These are phyloP conservation scores for Leccinum rimulosum DNA, from an alignment of 768 basidiomycete species.

Conservation along the genomic window DNA sequence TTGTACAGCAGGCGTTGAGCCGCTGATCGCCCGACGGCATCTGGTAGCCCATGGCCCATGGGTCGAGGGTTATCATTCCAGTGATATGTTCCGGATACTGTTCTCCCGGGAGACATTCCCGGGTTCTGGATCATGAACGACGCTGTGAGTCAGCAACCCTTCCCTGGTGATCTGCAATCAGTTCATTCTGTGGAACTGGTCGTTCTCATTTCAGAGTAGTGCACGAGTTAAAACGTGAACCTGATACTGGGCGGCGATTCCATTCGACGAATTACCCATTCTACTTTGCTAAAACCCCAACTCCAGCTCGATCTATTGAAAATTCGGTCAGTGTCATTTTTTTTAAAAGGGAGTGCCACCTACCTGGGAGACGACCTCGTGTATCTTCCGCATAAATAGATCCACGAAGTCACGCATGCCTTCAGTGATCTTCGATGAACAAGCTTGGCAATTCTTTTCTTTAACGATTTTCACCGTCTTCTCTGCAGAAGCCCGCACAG, in stretches of 20 bases:
- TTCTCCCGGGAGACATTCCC: no score
- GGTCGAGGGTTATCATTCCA: no score
- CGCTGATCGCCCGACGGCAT: background rate
- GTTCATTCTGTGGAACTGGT: no score
- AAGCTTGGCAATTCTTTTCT: background rate
- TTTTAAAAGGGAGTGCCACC: no score
- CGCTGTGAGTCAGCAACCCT: no score
- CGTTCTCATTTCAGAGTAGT: background rate
- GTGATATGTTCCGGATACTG: no score
- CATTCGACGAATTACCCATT: background rate
- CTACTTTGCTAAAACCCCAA: background rate
- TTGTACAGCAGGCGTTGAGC: background rate
- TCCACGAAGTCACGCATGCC: background rate
- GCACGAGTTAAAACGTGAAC: background rate
- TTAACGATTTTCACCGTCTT: background rate
- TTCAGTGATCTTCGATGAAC: background rate
- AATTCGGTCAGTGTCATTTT: background rate
- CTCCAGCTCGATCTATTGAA: background rate
- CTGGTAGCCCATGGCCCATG: no score
- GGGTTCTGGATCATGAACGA: no score
- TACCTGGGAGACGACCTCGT: background rate
- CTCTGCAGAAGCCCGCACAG: conserved; percentile 2
- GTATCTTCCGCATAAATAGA: background rate
- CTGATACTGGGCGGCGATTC: background rate
- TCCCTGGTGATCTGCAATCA: no score